phyloP scores from a whole-genome alignment of 768 basidiomycete species.

The Ramaria sp. region DNA sequence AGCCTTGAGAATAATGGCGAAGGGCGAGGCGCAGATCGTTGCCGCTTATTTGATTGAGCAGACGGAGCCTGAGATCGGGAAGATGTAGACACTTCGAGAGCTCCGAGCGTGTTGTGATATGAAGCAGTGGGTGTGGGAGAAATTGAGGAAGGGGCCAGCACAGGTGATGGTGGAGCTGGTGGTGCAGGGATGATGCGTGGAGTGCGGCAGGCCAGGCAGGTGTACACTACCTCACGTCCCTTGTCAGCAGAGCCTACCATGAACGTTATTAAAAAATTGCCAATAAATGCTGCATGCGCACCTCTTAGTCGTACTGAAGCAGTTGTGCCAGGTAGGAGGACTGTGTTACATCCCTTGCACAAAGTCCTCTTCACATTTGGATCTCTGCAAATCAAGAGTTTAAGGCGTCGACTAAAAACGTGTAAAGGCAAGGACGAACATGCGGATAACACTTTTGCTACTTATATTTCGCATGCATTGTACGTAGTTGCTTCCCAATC shows the following conservation, averaged over 20 bases:
- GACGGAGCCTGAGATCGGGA: neutral
- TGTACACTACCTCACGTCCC: constrained; percentile 45
- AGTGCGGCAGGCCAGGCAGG: constrained; percentile 47
- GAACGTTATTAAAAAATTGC: constrained; percentile 17
- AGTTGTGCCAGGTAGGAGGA: constrained; percentile 60
- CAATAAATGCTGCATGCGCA: constrained; percentile 17
- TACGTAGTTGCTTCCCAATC: constrained; percentile 57
- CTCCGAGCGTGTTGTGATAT: neutral
- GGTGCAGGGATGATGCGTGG: constrained; percentile 62
- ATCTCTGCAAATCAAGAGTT: constrained; percentile 32
- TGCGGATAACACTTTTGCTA: constrained; percentile 65
- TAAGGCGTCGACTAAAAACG: neutral
- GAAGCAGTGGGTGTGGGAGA: neutral
- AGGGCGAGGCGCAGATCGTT: constrained; percentile 10
- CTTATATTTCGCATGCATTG: constrained; percentile 60
- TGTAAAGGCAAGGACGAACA: constrained; percentile 34
- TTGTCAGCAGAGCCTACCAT: constrained; percentile 33
- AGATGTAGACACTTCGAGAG: constrained; percentile 6
- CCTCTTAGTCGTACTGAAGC: constrained; percentile 56
- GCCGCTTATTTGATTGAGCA: neutral
- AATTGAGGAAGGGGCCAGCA: neutral
- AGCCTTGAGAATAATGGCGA: constrained; percentile 51
- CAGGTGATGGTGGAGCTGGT: constrained; percentile 21
- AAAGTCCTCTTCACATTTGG: constrained; percentile 74
- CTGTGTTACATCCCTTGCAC: constrained; percentile 56